phyloP scores from a whole-genome alignment of 257 asterid species.

The Nicotiana benthamiana region DNA sequence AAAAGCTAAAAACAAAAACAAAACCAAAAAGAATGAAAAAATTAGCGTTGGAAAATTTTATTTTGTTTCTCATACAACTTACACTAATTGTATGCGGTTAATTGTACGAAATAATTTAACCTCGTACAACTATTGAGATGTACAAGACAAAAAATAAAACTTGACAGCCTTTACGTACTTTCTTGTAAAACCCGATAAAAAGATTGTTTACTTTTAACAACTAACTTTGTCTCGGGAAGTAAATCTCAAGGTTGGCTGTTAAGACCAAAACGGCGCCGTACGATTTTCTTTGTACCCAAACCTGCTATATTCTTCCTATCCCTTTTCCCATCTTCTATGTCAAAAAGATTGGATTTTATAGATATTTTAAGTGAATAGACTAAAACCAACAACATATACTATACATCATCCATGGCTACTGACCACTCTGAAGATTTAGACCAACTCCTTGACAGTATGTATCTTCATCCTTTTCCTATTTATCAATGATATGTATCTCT shows the following conservation, averaged over 20 bases:
- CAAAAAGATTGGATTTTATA: neutral
- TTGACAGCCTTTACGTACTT: neutral
- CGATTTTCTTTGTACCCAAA: neutral
- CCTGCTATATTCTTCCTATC: neutral
- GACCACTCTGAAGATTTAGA: slow-evolving; percentile 81
- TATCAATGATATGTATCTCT: neutral
- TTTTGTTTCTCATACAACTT: too few relatives aligned
- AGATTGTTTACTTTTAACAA: neutral
- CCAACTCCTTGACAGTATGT: slow-evolving; percentile 89
- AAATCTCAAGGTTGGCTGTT: neutral
- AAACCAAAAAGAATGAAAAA: too few relatives aligned
- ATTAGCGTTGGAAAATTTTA: too few relatives aligned
- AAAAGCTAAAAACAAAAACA: too few relatives aligned
- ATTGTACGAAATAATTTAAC: too few relatives aligned
- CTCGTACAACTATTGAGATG: too few relatives aligned
- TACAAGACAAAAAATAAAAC: too few relatives aligned
- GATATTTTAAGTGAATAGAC: neutral
- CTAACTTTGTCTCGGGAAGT: neutral
- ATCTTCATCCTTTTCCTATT: neutral
- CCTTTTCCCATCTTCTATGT: neutral
- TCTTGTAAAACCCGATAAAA: neutral
- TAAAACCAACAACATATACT: neutral
- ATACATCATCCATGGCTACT: slow-evolving; percentile 40
- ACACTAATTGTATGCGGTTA: too few relatives aligned
- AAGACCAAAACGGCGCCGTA: neutral